Evolutionary conservation across 371 early-diverging fungal genomes (phyloP).

Genomic region (Basidiobolus meristosporus): DNA sequence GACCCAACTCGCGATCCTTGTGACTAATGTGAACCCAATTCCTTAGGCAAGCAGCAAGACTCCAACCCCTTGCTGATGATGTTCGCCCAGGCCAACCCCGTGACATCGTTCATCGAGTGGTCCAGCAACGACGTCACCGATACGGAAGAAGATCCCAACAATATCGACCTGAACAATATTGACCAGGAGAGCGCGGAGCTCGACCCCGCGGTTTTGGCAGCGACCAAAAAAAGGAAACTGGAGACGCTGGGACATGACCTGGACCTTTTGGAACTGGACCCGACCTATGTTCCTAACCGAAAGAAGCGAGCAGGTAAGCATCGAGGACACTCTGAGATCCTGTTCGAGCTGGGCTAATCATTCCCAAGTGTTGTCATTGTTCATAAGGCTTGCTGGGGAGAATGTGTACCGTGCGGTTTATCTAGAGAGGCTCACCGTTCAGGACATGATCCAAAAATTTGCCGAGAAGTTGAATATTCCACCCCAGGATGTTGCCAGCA

Average conservation of each 20-base stretch:
- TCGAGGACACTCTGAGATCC: too few relatives aligned
- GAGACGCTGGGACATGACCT: constrained; percentile 1
- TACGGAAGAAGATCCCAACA: constrained; percentile 9
- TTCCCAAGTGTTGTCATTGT: too few relatives aligned
- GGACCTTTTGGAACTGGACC: constrained; percentile 9
- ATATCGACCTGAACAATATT: background rate
- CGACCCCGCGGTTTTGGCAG: background rate
- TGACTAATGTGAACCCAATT: too few relatives aligned
- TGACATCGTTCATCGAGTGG: constrained; percentile 12
- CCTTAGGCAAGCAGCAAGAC: constrained; percentile 13
- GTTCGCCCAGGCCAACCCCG: constrained; percentile 9
- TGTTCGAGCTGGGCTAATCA: too few relatives aligned
- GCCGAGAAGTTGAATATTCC: constrained; percentile 19
- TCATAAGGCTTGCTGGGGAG: constrained; percentile 20
- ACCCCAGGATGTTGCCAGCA: constrained; percentile 11
- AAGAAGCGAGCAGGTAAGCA: constrained; percentile 8
- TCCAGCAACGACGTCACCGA: constrained; percentile 8
- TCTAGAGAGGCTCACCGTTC: constrained; percentile 18
- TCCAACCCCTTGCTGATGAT: constrained; percentile 7
- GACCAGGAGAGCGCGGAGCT: too few relatives aligned
- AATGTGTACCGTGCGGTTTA: constrained; percentile 25
- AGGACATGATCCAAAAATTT: constrained; percentile 18
- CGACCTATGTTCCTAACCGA: constrained; percentile 13
- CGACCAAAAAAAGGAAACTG: background rate
- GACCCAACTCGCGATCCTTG: too few relatives aligned